Evolutionary conservation across 169 alveolate genomes (phyloP), one percentile per base, ranked within the genome.

Genomic region (Plasmodium coatneyi): DNA sequence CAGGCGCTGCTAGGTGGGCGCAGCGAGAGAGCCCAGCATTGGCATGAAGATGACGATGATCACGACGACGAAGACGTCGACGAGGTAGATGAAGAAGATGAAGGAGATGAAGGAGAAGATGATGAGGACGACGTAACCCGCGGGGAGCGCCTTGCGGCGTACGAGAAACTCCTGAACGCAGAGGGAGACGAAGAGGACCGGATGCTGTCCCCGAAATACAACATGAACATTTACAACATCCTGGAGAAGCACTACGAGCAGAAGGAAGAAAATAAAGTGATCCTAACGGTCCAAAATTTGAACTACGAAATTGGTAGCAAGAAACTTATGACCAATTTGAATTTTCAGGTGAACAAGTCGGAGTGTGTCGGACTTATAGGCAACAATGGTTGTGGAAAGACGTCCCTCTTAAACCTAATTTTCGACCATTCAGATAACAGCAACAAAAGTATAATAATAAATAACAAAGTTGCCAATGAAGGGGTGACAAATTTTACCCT

Each of bases 341-440:
- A 83, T 80, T 95, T 96, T 5, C 84, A 84, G 28, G 76, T 96
- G 30, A 80, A 92, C 84, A 80, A 84, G 56, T 95, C 96, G 5
- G 97, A 96, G 28, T 95, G 97, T 78, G 84, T 96, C 7, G 97
- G 97, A 19, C 90, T 96, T 16, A 92, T 96, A 30, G 97, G 97
- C 2, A 96, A 96, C 78, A 96, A 96, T 96, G 97, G 97, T 25
- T 92, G 84, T 43, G 97, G 97, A 3, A 96, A 96, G 80, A 89
- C 96, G n/a, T 89, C 95, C 19, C 86, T 96, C 70, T 84, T 96
- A 43, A 95, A 96, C 66, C 49, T 92, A 71, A 92, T 92, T 66
- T 84, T 16, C 34, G 94, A 89, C 36, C 81, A 46, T 60, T 32
- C 94, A 74, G 52, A 60, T 49, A 80, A 89, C 34, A 79, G 80